Evolutionary conservation across 768 basidiomycete species (phyloP), one percentile per base, ranked within the genome.

Genomic region (Tulasnella calospora): DNA sequence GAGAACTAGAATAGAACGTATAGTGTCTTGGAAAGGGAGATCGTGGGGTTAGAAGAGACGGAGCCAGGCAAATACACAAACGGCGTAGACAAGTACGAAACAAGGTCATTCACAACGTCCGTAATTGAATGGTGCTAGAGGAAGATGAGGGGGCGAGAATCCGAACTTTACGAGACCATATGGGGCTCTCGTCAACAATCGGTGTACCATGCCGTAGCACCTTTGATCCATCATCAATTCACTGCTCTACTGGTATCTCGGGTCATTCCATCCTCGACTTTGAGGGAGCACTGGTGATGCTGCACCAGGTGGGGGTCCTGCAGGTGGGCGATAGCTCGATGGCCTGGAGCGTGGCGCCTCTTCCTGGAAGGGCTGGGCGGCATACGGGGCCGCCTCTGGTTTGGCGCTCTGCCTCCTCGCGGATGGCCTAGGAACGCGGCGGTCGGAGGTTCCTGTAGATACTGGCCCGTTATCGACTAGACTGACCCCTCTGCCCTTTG

Each of bases 381-480:
- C 17, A 27, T 21, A 40, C 12, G 7, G 30, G 21, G 76, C 21
- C 33, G 67, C 17, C n/a, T 47, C 41, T 23, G 76, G 85, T 81
- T 92, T 91, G 41, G 92, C 90, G 36, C 89, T 86, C 19, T 91
- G 88, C 69, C 92, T 86, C 81, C 91, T 87, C 51, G 85, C 85
- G 12, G 86, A 82, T 71, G 88, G 89, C 81, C 93, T 86, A 71
- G 93, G 89, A 36, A 96, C 92, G 78, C 95, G 85, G 55, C 94
- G 51, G 36, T 95, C 95, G 75, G 92, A 92, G 23, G 92, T 91
- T 12, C 90, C 88, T 46, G 89, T 89, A 55, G 93, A 91, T 2
- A 96, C 92, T 51, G 94, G 94, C 19, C 96, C 96, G 81, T 89
- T 86, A 81, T 98, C 96, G 76, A 89, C 89, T 77, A 98, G 84